Conservation (phyloP, 495 filamentous ascomycete species). For the Acidiella bohemica region DNA sequence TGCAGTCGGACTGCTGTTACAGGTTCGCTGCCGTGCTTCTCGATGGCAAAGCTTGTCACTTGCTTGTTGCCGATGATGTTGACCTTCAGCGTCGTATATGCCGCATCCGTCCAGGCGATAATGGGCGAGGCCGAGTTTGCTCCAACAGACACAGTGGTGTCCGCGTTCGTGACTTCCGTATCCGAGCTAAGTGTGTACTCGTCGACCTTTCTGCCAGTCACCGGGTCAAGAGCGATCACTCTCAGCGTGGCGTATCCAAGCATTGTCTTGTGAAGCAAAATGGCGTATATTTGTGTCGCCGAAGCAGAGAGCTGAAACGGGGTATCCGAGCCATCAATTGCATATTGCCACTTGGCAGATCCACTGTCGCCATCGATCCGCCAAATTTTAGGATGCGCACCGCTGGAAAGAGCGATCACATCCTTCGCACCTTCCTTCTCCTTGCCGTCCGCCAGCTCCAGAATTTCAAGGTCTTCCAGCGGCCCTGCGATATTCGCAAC, state of each 20-base stretch:
- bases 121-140: conserved; percentile 71
- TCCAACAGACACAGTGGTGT: conserved; percentile 67
- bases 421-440: conserved; percentile 42
- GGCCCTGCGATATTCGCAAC: conserved; percentile 42
- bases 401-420: conserved; percentile 54
- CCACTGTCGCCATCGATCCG: conserved; percentile 62
- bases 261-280: conserved; percentile 56
- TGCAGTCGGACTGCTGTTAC: conserved; percentile 58
- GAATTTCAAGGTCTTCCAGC: conserved; percentile 68
- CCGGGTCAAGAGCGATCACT: conserved; percentile 54
- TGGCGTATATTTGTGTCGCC: conserved; percentile 56
- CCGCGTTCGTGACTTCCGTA: conserved; percentile 48
- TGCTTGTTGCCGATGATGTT: conserved; percentile 69
- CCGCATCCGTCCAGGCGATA: conserved; percentile 67
- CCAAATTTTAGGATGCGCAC: conserved; percentile 42
- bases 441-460: conserved; percentile 51
- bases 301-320: conserved; percentile 72
- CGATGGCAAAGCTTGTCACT: conserved; percentile 36
- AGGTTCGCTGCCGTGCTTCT: conserved; percentile 40
- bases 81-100: conserved; percentile 53
- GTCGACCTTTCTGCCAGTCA: conserved; percentile 52
- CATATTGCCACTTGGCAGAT: conserved; percentile 59
- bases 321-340: conserved; percentile 41
- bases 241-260: conserved; percentile 58
- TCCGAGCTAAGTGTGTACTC: conserved; percentile 59